Percentiles rank a stretch among this genome's conserved stretches.
Evolutionary conservation across 176 grass and related monocot species (phyloP).

Genomic region (Rhynchospora breviuscula): DNA sequence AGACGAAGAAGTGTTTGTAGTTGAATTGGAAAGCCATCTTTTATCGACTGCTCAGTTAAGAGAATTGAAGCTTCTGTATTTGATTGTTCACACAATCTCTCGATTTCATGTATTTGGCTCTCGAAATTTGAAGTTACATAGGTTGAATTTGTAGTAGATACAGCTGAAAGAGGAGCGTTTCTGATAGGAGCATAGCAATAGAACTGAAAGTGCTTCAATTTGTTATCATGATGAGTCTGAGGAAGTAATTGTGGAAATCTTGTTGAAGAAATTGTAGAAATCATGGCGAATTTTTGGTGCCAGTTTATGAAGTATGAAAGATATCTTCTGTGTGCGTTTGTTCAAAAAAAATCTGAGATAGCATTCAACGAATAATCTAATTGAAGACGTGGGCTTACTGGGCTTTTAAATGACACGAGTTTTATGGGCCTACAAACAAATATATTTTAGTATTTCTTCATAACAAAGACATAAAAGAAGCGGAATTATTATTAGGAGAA

Average conservation of each 20-base stretch:
- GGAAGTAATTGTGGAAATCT: slow-evolving; percentile 12
- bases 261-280: background rate
- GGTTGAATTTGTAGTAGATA: background rate
- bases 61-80: slow-evolving; percentile 31
- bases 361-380: background rate
- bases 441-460: background rate
- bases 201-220: background rate
- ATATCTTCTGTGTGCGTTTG: background rate
- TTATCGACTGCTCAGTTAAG: slow-evolving; percentile 45
- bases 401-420: background rate
- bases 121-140: background rate
- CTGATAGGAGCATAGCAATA: background rate
- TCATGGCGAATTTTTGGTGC: background rate
- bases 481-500: too few relatives aligned
- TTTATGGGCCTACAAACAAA: background rate
- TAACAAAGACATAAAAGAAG: too few relatives aligned
- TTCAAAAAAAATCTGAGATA: too few relatives aligned
- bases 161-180: background rate
- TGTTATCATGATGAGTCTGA: background rate
- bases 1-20: slow-evolving; percentile 28
- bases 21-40: background rate
- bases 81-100: slow-evolving; percentile 22
- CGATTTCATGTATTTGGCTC: slow-evolving; percentile 5
- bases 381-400: background rate
- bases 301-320: background rate